Conservation (phyloP, 768 basidiomycete genomes). For the Tulasnella sp. region DNA sequence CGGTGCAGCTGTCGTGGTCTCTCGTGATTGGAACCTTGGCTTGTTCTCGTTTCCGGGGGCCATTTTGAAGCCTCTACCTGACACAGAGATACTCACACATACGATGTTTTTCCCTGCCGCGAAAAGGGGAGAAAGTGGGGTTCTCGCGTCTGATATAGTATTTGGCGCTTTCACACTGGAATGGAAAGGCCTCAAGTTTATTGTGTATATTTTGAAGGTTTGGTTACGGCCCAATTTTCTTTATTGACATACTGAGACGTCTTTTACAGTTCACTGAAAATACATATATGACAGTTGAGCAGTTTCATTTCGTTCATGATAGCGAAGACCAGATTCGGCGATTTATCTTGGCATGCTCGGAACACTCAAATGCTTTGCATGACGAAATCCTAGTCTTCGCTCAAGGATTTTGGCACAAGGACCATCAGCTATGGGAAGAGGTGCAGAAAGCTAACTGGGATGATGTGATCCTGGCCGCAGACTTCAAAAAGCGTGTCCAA, state of each 20-base stretch:
- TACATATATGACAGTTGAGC: background rate
- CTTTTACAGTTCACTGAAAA: slow-evolving; percentile 5
- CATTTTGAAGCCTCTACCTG: background rate
- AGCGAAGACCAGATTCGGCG: slow-evolving; percentile 36
- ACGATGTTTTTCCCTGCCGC: slow-evolving; percentile 38
- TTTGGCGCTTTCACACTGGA: slow-evolving; percentile 42
- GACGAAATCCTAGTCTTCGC: slow-evolving; percentile 71
- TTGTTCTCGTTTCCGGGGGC: slow-evolving; percentile 42
- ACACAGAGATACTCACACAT: slow-evolving; percentile 35
- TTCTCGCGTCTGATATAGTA: slow-evolving; percentile 38
- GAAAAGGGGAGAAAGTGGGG: slow-evolving; percentile 36
- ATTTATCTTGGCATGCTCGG: slow-evolving; percentile 41
- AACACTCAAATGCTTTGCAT: slow-evolving; percentile 42
- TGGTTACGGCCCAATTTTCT: slow-evolving; percentile 12
- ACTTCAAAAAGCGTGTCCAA: slow-evolving; percentile 52
- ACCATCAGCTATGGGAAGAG: slow-evolving; percentile 44
- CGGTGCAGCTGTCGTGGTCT: slow-evolving; percentile 27
- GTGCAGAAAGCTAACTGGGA: slow-evolving; percentile 58
- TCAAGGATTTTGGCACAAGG: slow-evolving; percentile 54
- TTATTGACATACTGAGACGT: background rate
- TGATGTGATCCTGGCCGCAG: slow-evolving; percentile 56
- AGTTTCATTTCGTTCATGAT: slow-evolving; percentile 20
- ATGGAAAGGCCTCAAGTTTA: slow-evolving; percentile 52
- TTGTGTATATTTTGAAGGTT: slow-evolving; percentile 42
- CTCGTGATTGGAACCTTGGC: slow-evolving; percentile 35